Evolutionary conservation across 805 yeast species (phyloP), one percentile per base, ranked within the genome.

Genomic region (Ogataea glucozyma): DNA sequence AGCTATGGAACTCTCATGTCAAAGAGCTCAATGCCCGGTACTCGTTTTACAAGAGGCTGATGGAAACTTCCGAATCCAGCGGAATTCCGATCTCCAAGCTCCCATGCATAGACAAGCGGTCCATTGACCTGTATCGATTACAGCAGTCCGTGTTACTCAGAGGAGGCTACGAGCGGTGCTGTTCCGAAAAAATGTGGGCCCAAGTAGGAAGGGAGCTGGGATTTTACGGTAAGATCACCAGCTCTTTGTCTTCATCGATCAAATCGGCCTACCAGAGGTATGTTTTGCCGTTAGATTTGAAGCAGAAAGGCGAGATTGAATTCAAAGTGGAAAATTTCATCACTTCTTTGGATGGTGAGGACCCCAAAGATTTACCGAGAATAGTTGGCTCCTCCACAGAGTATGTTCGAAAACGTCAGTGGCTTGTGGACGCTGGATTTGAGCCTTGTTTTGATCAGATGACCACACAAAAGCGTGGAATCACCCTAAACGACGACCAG

Each of bases 141-240:
- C 73, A 76, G 51, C 66, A 73, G 27, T 70, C 78, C 11, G 93
- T 87, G 1, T 66, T 73, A 14, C 57, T 75, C 13, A 68, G 84
- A 46, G 93, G 93, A 14, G 95, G 95, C 0, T 81, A 71, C 57
- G 69, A 71, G 9, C 70, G 64, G 9, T 89, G 87, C n/a, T 76
- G 84, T 34, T 62, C 72, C 42, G 75, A 74, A 43, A 84, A 85
- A 54, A 68, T 78, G 34, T 88, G 96, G 96, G 88, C 88, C 1
- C 88, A 85, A 56, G 75, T 88, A 8, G 91, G 91, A 11, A 70
- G 89, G 41, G 95, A 86, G 53, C 65, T 88, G 38, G 95, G 95
- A 0, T 85, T 81, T 58, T 74, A 79, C 23, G 88, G 88, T 2
- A 75, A 79, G 51, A 79, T 81, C 39, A 81, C 83, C 76, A 81